phyloP scores from a whole-genome alignment of 1,284 basidiomycete species.

The Puccinia novopanici region DNA sequence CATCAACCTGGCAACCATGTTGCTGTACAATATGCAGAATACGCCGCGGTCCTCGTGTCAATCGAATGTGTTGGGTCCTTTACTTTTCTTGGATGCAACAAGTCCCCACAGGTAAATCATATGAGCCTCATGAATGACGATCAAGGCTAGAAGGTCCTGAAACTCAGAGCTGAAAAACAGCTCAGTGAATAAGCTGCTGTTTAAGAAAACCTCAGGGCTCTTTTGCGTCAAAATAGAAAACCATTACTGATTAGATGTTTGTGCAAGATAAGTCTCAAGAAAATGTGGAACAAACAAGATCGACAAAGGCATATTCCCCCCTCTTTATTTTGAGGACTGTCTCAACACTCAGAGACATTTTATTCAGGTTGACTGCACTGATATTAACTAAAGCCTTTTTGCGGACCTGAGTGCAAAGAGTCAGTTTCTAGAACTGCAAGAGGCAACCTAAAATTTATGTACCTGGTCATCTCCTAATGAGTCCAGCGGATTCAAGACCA shows the following conservation, averaged over 20 bases:
- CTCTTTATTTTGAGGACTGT: background rate
- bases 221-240: background rate
- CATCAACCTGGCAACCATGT: background rate
- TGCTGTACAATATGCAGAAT: background rate
- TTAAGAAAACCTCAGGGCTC: background rate
- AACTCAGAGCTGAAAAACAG: background rate
- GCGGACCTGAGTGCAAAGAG: too few species aligned
- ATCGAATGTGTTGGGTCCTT: background rate
- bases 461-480: too few species aligned
- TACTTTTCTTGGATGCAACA: background rate
- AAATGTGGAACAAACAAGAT: too few species aligned
- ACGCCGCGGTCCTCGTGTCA: background rate
- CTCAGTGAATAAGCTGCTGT: background rate
- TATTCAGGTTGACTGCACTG: constrained; percentile 11
- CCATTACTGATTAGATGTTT: too few species aligned
- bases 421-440: too few species aligned
- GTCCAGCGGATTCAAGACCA: too few species aligned
- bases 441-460: too few species aligned
- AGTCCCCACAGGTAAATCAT: background rate
- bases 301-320: background rate
- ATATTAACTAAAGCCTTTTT: too few species aligned
- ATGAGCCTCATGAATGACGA: background rate
- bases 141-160: background rate
- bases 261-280: background rate
- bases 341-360: background rate